Conservation (phyloP, 2,329 filamentous ascomycete species). For the Tolypocladium album region DNA sequence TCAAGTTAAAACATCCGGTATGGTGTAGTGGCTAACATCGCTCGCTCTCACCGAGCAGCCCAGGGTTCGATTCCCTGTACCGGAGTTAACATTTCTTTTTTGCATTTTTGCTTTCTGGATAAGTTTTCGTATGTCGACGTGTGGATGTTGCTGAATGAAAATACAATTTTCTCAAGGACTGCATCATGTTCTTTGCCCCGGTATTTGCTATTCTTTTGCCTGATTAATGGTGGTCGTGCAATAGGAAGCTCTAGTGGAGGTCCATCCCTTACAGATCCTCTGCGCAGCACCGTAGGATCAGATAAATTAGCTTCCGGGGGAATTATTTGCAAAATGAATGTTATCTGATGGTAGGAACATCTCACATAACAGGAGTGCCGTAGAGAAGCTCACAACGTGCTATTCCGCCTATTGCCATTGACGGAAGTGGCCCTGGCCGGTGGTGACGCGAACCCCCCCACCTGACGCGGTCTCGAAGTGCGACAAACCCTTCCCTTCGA, state of each 20-base stretch:
- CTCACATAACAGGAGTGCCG: neutral
- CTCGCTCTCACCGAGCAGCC: constrained; percentile 25
- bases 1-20: constrained; percentile 13
- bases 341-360: neutral
- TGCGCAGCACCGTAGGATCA: neutral
- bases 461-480: neutral
- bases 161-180: neutral
- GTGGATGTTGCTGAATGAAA: neutral
- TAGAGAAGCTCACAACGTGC: neutral
- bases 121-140: neutral
- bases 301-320: neutral
- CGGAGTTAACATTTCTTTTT: constrained; percentile 10
- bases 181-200: neutral
- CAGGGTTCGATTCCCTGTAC: constrained; percentile 25
- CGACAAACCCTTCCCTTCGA: neutral
- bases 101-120: neutral
- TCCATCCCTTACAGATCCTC: neutral
- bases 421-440: neutral
- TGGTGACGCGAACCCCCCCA: neutral
- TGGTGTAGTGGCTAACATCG: constrained; percentile 26
- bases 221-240: too few relatives aligned
- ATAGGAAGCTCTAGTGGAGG: neutral
- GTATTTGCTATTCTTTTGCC: neutral
- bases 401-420: neutral
- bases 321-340: neutral